Conservation (phyloP, 2,329 filamentous ascomycete genomes). For the Pseudocercospora ulei region DNA sequence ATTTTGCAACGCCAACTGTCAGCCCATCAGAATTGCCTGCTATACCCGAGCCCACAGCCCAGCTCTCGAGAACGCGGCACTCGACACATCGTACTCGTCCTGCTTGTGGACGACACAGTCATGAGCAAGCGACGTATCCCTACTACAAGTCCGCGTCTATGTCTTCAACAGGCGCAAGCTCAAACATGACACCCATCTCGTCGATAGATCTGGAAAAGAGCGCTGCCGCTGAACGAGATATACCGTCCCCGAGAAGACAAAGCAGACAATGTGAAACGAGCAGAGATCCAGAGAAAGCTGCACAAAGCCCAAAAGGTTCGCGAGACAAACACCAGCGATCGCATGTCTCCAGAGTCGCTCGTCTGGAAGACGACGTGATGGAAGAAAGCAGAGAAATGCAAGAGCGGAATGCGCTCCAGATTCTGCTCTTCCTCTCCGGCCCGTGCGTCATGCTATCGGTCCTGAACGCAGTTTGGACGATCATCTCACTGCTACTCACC, state of each 20-base stretch:
- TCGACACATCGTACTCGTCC: slow-evolving; percentile 3
- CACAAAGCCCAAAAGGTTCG: slow-evolving; percentile 18
- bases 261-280: slow-evolving; percentile 13
- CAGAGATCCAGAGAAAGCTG: slow-evolving; percentile 27
- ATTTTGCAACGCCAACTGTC: slow-evolving; percentile 18
- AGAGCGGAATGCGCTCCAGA: slow-evolving; percentile 39
- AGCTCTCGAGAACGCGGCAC: slow-evolving; percentile 4
- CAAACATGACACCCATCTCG: slow-evolving; percentile 25
- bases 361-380: slow-evolving; percentile 31
- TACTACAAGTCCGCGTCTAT: slow-evolving; percentile 28
- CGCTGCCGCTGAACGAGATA: slow-evolving; percentile 12
- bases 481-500: slow-evolving; percentile 45
- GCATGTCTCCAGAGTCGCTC: slow-evolving; percentile 17
- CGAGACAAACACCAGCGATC: slow-evolving; percentile 5
- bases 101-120: slow-evolving; percentile 10
- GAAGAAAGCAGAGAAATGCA: slow-evolving; percentile 36
- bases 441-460: slow-evolving; percentile 49
- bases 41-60: slow-evolving; percentile 21
- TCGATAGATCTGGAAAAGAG: slow-evolving; percentile 32
- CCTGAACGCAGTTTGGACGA: slow-evolving; percentile 47
- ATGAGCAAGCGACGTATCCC: slow-evolving; percentile 18
- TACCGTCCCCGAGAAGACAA: slow-evolving; percentile 15
- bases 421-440: slow-evolving; percentile 46
- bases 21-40: slow-evolving; percentile 15
- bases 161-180: slow-evolving; percentile 26